Base-by-base conservation (phyloP, 805 yeast genomes). In the Sugiyamaella mastotermitis region DNA sequence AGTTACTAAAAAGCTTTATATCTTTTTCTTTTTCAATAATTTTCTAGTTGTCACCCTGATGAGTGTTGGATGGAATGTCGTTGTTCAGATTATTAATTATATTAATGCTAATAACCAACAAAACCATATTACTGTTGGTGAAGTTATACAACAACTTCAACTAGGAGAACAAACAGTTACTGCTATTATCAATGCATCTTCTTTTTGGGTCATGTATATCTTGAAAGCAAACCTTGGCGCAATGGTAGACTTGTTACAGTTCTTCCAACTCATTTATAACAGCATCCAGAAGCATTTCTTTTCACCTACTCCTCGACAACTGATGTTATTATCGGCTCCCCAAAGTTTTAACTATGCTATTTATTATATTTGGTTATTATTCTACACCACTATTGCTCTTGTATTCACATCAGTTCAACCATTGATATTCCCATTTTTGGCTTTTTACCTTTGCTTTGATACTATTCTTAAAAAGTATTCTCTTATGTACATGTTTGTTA, bases 141-240 rank as follows among this genome's bases (percentile, higher is more conserved):
- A 55, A 16, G 62, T 57, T 0, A 48, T 59, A 48, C 34, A 43
- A 14, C 31, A 49, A 9, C 49, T 62, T 10, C 48, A 46, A 3
- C 45, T 63, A 7, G 57, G 56, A 2, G 44, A 50, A 19, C 62
- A 64, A 16, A 43, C 60, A 7, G 50, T 66, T 1, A 52, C 56
- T 3, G 60, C 68, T 5, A 53, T 64, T 26, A 56, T 64, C 30
- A 54, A 55, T 32, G 52, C 63, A 15, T 60, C 67, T 4, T 57
- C 65, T 6, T 64, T 64, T 48, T 64, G 68, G 68, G 64, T 63
- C 19, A 55, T 62, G 61, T 64, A 62, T 43, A 40, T 62, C 4
- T 37, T 64, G 14, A 50, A 60, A 15, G 56, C 56, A 10, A 48
- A 57, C 22, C 24, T 62, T 10, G 64, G 55, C 10, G 44, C 58